phyloP scores from a whole-genome alignment of 768 basidiomycete genomes.

The Megacollybia marginata region DNA sequence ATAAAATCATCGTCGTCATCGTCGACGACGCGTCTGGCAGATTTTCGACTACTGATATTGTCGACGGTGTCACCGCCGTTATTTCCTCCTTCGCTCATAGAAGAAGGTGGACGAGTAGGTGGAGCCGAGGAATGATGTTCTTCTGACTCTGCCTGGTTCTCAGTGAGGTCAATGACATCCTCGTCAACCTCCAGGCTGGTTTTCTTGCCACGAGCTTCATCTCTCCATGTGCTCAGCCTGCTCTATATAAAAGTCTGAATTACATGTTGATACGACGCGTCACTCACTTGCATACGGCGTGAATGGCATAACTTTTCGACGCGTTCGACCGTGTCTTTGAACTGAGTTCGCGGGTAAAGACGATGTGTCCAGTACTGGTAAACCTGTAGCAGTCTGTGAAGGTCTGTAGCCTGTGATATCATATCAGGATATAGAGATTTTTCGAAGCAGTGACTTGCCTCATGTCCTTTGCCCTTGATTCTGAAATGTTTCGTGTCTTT shows the following conservation, averaged over 20 bases:
- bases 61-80: constrained; percentile 1
- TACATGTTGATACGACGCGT: not conserved
- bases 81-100: constrained; percentile 37
- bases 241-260: constrained; percentile 34
- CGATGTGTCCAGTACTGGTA: constrained; percentile 96
- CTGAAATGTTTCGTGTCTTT: constrained; percentile 72
- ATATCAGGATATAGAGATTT: not conserved
- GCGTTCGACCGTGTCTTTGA: constrained; percentile 76
- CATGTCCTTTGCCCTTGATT: constrained; percentile 85
- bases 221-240: constrained; percentile 68
- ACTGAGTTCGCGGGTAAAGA: constrained; percentile 84
- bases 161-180: constrained; percentile 8
- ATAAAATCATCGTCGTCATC: not conserved
- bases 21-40: not conserved
- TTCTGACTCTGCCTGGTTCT: constrained; percentile 16
- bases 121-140: constrained; percentile 24
- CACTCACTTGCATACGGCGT: constrained; percentile 74
- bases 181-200: constrained; percentile 15
- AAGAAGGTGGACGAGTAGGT: constrained; percentile 30
- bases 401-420: constrained; percentile 58
- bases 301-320: constrained; percentile 89
- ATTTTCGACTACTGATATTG: constrained; percentile 1
- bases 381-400: constrained; percentile 69
- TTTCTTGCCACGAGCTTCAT: constrained; percentile 45
- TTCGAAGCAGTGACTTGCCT: constrained; percentile 41